A percentile compares a stretch with the other conserved stretches of the same genome.
phyloP scores from a whole-genome alignment of 192 early-diverging fungal species.

The Backusella morwellensis region DNA sequence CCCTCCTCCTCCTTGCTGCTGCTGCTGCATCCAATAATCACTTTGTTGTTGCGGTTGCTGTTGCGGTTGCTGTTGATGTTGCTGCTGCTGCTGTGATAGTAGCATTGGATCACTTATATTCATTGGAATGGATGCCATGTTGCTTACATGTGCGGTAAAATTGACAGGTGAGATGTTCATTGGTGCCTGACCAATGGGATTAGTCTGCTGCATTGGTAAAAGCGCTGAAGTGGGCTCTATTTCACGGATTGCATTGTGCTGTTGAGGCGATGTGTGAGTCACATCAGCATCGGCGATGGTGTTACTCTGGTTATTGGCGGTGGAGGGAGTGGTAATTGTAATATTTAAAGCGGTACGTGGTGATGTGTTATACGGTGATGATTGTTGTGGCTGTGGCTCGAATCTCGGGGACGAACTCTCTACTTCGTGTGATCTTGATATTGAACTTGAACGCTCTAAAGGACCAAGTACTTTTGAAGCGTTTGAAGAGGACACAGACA shows the following conservation, averaged over 20 bases:
- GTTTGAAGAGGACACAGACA: neutral
- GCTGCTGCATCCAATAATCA: neutral
- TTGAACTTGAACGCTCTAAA: neutral
- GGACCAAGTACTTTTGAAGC: neutral
- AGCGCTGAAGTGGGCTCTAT: neutral
- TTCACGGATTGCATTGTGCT: neutral
- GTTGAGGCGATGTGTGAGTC: neutral
- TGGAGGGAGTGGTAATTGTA: neutral
- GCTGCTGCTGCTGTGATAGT: neutral
- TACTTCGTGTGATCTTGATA: neutral
- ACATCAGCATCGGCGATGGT: neutral
- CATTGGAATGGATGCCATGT: neutral
- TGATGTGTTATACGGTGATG: neutral
- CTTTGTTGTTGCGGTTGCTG: neutral
- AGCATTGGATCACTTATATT: neutral
- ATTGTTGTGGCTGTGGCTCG: slow-evolving; percentile 3
- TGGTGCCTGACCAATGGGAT: slow-evolving; percentile 7
- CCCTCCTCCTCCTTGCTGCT: neutral
- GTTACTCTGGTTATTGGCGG: neutral
- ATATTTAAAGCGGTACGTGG: neutral
- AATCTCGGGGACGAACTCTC: neutral
- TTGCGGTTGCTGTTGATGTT: slow-evolving; percentile 1
- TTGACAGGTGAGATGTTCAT: neutral
- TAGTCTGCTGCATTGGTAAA: neutral
- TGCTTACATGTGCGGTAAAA: neutral